Evolutionary conservation across 768 basidiomycete species (phyloP).

Genomic region (Leccinum incarnatum): DNA sequence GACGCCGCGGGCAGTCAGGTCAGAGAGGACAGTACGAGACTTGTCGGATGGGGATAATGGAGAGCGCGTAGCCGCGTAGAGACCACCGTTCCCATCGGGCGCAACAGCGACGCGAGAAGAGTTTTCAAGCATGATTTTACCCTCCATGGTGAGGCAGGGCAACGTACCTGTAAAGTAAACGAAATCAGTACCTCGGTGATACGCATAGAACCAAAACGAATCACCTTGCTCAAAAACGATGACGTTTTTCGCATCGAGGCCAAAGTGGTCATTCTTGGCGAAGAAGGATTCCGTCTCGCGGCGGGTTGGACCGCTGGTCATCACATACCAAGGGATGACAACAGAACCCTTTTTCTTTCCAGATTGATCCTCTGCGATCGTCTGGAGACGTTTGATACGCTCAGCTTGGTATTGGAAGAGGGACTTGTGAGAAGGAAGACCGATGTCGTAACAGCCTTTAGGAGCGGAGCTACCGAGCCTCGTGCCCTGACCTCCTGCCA

Average conservation of each 20-base stretch:
- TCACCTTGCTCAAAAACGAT: constrained; percentile 96
- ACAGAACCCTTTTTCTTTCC: constrained; percentile 58
- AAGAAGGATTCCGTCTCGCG: constrained; percentile 86
- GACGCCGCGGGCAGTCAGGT: constrained; percentile 72
- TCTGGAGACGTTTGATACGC: constrained; percentile 82
- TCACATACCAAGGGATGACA: constrained; percentile 94
- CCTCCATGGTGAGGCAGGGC: constrained; percentile 91
- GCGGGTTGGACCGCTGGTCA: constrained; percentile 97
- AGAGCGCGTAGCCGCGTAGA: constrained; percentile 89
- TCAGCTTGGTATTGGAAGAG: constrained; percentile 99
- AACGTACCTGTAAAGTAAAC: constrained; percentile 68
- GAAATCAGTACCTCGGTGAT: neutral
- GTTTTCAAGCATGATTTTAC: constrained; percentile 86
- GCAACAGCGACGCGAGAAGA: constrained; percentile 84
- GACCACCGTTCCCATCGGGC: constrained; percentile 96
- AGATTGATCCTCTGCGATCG: constrained; percentile 59
- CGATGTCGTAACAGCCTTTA: constrained; percentile 98
- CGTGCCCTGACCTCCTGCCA: constrained; percentile 98
- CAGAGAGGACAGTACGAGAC: constrained; percentile 75
- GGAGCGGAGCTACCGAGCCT: constrained; percentile 88
- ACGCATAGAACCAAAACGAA: constrained; percentile 15
- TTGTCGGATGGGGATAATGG: constrained; percentile 62
- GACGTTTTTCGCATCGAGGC: constrained; percentile 74
- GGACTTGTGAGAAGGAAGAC: constrained; percentile 86
- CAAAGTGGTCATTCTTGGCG: constrained; percentile 72